These are phyloP conservation scores for Typha latifolia DNA, from an alignment of 176 grass and related monocot species.

Conservation along the genomic window DNA sequence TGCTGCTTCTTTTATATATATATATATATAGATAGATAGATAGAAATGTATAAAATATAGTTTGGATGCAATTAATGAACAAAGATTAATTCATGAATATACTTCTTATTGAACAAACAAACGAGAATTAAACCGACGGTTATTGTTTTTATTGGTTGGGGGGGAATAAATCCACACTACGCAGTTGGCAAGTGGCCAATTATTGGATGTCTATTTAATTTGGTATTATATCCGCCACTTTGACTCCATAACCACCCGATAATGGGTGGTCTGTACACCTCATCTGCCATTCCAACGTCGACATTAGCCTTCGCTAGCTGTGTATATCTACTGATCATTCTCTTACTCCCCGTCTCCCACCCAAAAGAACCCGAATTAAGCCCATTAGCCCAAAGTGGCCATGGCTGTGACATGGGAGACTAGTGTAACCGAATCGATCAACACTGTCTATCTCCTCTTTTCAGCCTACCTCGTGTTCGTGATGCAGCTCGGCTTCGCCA, in stretches of 20 bases:
- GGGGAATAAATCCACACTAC: not conserved
- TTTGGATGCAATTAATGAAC: too few relatives aligned
- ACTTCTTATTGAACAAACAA: too few relatives aligned
- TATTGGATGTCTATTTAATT: not conserved
- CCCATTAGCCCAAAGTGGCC: not conserved
- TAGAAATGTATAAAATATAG: too few relatives aligned
- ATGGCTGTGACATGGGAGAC: constrained; percentile 23
- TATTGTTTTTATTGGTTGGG: not conserved
- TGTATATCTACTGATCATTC: not conserved
- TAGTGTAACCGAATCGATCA: constrained; percentile 26
- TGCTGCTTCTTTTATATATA: too few relatives aligned
- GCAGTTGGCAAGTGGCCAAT: not conserved
- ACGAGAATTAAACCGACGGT: not conserved
- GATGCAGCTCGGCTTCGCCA: constrained; percentile 31
- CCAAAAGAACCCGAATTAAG: not conserved
- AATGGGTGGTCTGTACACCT: not conserved
- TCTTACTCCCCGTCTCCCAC: not conserved
- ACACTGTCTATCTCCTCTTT: constrained; percentile 22
- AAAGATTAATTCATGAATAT: too few relatives aligned
- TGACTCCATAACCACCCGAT: not conserved
- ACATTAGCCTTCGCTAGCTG: not conserved
- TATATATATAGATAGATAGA: too few relatives aligned
- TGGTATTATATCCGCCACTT: not conserved
- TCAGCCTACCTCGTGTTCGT: constrained; percentile 29
- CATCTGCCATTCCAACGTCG: not conserved